Conservation (phyloP, 495 filamentous ascomycete genomes). For the Bombardia bombarda region DNA sequence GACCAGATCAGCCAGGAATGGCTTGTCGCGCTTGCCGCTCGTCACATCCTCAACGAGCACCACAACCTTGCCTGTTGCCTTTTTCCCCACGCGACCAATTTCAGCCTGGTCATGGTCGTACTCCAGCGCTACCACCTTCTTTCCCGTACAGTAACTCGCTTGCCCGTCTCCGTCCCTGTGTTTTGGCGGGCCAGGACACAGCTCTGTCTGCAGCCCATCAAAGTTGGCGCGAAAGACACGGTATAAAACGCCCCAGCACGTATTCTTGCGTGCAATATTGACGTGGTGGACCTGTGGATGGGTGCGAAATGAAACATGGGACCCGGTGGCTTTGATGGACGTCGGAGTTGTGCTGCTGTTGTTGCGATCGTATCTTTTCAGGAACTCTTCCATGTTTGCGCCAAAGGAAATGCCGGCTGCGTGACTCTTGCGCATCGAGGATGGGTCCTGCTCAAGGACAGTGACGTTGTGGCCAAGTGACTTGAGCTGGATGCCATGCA, state of each 20-base stretch:
- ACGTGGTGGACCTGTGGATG: not conserved
- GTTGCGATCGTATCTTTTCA: slow-evolving; percentile 15
- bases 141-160: slow-evolving; percentile 31
- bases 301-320: slow-evolving; percentile 8
- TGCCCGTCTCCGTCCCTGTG: slow-evolving; percentile 20
- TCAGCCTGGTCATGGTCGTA: slow-evolving; percentile 12
- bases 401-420: slow-evolving; percentile 42
- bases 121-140: slow-evolving; percentile 27
- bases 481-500: slow-evolving; percentile 32
- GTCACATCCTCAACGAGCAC: slow-evolving; percentile 16
- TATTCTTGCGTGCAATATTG: slow-evolving; percentile 20
- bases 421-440: slow-evolving; percentile 30
- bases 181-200: slow-evolving; percentile 14
- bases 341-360: slow-evolving; percentile 7
- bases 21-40: slow-evolving; percentile 5
- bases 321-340: not conserved
- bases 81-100: not conserved
- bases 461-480: slow-evolving; percentile 31
- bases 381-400: slow-evolving; percentile 5
- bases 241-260: slow-evolving; percentile 43
- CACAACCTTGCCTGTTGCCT: slow-evolving; percentile 9
- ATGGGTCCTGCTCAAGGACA: slow-evolving; percentile 40
- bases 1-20: slow-evolving; percentile 36
- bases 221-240: slow-evolving; percentile 41
- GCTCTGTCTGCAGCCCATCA: slow-evolving; percentile 31